Evolutionary conservation across 805 yeast species (phyloP), one percentile per base, ranked within the genome.

Genomic region (Candida alai): DNA sequence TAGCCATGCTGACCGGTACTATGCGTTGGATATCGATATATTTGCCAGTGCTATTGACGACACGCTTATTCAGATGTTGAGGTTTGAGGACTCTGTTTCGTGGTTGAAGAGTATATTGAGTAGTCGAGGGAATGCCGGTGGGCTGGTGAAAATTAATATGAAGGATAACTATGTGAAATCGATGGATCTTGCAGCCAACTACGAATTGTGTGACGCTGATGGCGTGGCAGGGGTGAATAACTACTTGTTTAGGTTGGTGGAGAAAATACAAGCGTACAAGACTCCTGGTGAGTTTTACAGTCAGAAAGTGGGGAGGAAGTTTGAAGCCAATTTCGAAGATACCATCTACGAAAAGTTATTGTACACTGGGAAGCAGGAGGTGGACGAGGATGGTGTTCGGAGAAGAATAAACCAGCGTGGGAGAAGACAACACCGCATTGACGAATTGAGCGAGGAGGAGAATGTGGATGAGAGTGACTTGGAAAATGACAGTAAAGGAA

Each of bases 1-100:
- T 1, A 74, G 72, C 25, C 88, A 85, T 51, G 70, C 85, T 1
- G 74, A 75, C 28, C 70, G 66, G 40, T 87, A 85, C 56, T 85
- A 86, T 51, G 60, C 83, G 2, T 60, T 86, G 17, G 74, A 76
- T 21, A 70, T 86, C 24, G 72, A 74, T 31, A 67, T 82, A 7
- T 82, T 79, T 60, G 62, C 73, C 37, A 73, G 73, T 31, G 54
- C 62, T 1, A 43, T 63, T 5, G 93, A 84, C 47, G 58, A 59
- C 15, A 53, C 59, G 18, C 23, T 49, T 8, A 23, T 48, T 12
- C 45, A 54, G 19, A 34, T 45, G n/a, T 33, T 56, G 9, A 44
- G 52, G 22, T 29, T 22, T 26, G 40, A 34, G 18, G 42, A 39
- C 37, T 21, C 36, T 17, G 42, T 51, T 34, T 47, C 56, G 10